These are phyloP conservation scores for Cinnamomum micranthum DNA, from an alignment of 164 flowering plant species.

Conservation along the genomic window DNA sequence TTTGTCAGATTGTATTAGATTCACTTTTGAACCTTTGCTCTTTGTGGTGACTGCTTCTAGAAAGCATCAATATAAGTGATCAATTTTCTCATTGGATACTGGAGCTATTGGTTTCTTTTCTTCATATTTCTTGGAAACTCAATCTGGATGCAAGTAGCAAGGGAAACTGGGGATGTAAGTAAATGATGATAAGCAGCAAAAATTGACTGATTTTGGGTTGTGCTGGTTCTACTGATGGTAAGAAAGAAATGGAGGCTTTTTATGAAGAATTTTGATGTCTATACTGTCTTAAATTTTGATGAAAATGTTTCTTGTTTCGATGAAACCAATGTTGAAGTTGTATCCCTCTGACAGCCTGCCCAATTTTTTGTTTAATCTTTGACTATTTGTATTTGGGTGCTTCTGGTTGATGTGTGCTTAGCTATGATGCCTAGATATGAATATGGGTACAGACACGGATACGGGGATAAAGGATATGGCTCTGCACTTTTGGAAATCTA, in stretches of 20 bases:
- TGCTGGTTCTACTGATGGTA: neutral
- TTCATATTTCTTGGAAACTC: neutral
- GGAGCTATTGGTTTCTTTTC: neutral
- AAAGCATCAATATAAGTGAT: neutral
- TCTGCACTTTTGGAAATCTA: no score
- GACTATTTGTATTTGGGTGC: neutral
- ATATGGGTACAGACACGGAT: no score
- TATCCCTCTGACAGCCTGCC: no score
- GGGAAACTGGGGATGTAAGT: neutral
- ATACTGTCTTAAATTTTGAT: no score
- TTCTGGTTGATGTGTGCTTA: neutral
- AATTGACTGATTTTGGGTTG: neutral
- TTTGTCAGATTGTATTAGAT: neutral
- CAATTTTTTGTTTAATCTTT: neutral
- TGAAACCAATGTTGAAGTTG: no score
- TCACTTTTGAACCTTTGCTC: neutral
- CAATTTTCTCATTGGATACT: neutral
- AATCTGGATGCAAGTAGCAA: neutral
- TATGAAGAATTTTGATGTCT: no score
- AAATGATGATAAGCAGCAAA: neutral
- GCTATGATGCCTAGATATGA: no score
- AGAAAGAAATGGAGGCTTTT: no score
- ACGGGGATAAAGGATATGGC: no score
- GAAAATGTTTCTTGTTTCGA: no score
- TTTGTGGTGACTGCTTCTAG: neutral